A percentile compares a stretch with the other conserved stretches of the same genome.
Conservation (phyloP, 2,329 filamentous ascomycete genomes). For the Arthroderma uncinatum region DNA sequence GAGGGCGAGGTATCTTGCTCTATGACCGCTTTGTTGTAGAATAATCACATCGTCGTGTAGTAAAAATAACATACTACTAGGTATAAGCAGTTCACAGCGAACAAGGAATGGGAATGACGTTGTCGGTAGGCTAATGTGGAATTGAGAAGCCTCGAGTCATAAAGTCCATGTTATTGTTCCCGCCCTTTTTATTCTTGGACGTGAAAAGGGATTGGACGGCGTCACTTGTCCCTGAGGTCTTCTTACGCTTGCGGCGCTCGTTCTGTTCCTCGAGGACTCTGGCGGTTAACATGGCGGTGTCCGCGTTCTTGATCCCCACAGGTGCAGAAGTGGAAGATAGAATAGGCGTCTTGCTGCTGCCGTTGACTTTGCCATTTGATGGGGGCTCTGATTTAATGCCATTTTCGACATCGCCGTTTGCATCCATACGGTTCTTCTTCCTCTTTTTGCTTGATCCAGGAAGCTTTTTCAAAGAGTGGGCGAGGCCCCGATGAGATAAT, state of each 20-base stretch:
- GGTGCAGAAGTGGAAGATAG: constrained; percentile 25
- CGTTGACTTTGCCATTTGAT: constrained; percentile 13
- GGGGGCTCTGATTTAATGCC: background rate
- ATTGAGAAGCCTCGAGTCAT: constrained; percentile 50
- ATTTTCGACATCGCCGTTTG: constrained; percentile 4
- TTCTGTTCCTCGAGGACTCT: constrained; percentile 82
- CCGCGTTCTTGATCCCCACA: constrained; percentile 71
- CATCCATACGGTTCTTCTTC: constrained; percentile 52
- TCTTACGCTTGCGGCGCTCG: constrained; percentile 65
- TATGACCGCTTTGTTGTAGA: no score
- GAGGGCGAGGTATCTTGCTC: no score
- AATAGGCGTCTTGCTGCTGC: constrained; percentile 24
- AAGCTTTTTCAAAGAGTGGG: constrained; percentile 80
- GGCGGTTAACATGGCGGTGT: constrained; percentile 74
- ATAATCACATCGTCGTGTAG: no score
- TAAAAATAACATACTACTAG: no score
- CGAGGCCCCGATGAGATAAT: constrained; percentile 60
- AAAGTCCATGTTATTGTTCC: constrained; percentile 41
- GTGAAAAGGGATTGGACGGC: constrained; percentile 47
- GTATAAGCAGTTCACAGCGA: no score
- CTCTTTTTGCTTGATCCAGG: constrained; percentile 50
- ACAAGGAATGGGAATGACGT: background rate
- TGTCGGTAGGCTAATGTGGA: background rate
- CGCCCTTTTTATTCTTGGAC: constrained; percentile 32
- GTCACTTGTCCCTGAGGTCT: constrained; percentile 51